phyloP scores from a whole-genome alignment of 176 grass and related monocot species.

The Elymus sibiricus region DNA sequence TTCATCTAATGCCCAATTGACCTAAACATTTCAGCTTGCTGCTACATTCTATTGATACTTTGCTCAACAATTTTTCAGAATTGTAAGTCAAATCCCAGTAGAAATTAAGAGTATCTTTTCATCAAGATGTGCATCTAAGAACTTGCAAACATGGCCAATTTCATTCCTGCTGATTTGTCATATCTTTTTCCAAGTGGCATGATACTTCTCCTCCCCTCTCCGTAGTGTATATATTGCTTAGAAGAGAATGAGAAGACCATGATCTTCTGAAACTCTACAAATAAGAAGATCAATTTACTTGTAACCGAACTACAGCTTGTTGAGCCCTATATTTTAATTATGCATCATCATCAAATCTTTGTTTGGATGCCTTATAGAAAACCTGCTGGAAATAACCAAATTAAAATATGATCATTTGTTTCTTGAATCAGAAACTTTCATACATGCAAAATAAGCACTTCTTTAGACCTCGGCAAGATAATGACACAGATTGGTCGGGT shows the following conservation, averaged over 20 bases:
- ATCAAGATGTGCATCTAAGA: constrained; percentile 62
- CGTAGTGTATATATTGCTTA: too few species aligned
- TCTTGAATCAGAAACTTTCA: neutral
- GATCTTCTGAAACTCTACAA: too few species aligned
- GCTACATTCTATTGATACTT: neutral
- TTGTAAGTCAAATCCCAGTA: neutral
- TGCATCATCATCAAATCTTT: too few species aligned
- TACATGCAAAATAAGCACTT: neutral
- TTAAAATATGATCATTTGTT: neutral
- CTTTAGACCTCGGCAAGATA: neutral
- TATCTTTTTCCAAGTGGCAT: constrained; percentile 82
- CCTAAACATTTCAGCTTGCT: neutral
- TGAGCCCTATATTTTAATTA: too few species aligned
- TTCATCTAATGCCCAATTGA: too few species aligned
- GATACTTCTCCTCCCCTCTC: too few species aligned
- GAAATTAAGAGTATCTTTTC: constrained; percentile 57
- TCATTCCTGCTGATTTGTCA: constrained; percentile 88
- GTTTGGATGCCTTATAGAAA: too few species aligned
- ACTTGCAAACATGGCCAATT: constrained; percentile 77
- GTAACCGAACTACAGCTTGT: too few species aligned
- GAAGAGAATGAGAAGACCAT: too few species aligned
- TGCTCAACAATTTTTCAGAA: neutral
- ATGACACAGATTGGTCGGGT: neutral
- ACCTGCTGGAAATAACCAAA: constrained; percentile 26
- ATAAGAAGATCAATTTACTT: too few species aligned